Evolutionary conservation across 2,329 filamentous ascomycete genomes (phyloP).

Genomic region (Claviceps sp.): DNA sequence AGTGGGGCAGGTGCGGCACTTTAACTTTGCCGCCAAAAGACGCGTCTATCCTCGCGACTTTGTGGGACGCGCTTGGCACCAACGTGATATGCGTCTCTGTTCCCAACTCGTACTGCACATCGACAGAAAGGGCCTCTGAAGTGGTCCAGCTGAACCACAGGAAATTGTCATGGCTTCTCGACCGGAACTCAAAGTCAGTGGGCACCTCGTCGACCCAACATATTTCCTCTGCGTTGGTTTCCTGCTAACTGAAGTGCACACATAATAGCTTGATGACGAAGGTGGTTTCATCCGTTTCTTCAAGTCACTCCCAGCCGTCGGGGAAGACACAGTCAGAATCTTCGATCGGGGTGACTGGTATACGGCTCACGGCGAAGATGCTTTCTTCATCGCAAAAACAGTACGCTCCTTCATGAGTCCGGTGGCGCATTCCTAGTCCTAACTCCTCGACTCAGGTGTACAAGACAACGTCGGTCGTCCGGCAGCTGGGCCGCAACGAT

Average conservation of each 20-base stretch:
- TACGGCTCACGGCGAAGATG: slow-evolving; percentile 81
- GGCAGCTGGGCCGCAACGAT: slow-evolving; percentile 74
- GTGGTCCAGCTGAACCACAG: background rate
- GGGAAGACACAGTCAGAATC: slow-evolving; percentile 68
- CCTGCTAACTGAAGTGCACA: background rate
- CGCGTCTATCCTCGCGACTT: slow-evolving; percentile 9
- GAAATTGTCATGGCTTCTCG: slow-evolving; percentile 51
- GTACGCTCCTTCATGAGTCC: slow-evolving; percentile 28
- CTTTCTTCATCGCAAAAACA: slow-evolving; percentile 67
- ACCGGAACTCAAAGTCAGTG: slow-evolving; percentile 53
- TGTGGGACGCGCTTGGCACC: slow-evolving; percentile 4
- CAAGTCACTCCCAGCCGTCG: slow-evolving; percentile 62
- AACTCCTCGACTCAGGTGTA: slow-evolving; percentile 52
- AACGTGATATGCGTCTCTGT: background rate
- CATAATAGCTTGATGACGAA: slow-evolving; percentile 75
- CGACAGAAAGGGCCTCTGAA: background rate
- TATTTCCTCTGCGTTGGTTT: background rate
- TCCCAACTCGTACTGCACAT: background rate
- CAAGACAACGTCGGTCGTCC: slow-evolving; percentile 91
- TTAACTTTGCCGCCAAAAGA: slow-evolving; percentile 9
- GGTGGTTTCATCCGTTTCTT: slow-evolving; percentile 94
- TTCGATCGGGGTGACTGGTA: slow-evolving; percentile 95
- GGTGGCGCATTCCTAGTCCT: background rate
- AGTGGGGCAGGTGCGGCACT: slow-evolving; percentile 7
- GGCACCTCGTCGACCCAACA: background rate